These are phyloP conservation scores for Euphorbia tirucalli DNA, from an alignment of 345 rosid genomes.

Conservation along the genomic window DNA sequence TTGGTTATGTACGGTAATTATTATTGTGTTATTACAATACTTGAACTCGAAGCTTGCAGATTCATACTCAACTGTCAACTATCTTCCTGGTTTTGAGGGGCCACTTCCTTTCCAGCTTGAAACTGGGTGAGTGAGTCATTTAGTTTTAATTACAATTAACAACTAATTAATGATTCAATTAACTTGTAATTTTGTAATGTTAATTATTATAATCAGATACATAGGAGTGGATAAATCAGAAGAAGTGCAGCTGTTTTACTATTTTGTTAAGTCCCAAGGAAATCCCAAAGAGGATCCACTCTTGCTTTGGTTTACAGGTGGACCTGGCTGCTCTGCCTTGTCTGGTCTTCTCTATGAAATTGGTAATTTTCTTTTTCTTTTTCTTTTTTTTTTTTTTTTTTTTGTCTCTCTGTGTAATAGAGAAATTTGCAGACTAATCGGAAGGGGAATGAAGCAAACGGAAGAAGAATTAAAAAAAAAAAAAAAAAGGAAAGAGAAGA, in stretches of 20 bases:
- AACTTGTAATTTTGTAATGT: too few species aligned
- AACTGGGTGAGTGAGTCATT: constrained; percentile 21
- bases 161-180: too few species aligned
- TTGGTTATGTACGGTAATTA: neutral
- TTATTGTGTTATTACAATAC: neutral
- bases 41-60: neutral
- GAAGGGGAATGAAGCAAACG: too few species aligned
- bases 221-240: constrained; percentile 25
- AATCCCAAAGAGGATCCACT: constrained; percentile 22
- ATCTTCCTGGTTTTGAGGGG: constrained; percentile 29
- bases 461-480: neutral
- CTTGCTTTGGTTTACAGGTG: constrained; percentile 28
- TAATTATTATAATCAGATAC: constrained; percentile 15
- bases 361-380: constrained; percentile 3
- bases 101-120: constrained; percentile 25
- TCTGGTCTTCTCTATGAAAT: constrained; percentile 21
- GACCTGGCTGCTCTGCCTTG: constrained; percentile 30
- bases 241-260: constrained; percentile 31
- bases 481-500: too few species aligned
- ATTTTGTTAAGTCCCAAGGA: constrained; percentile 22
- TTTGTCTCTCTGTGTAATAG: too few species aligned
- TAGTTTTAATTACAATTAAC: neutral
- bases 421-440: too few species aligned
- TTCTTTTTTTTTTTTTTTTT: neutral
- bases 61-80: neutral